Conservation (phyloP, 306 rosid species). For the Cucurbita maxima region DNA sequence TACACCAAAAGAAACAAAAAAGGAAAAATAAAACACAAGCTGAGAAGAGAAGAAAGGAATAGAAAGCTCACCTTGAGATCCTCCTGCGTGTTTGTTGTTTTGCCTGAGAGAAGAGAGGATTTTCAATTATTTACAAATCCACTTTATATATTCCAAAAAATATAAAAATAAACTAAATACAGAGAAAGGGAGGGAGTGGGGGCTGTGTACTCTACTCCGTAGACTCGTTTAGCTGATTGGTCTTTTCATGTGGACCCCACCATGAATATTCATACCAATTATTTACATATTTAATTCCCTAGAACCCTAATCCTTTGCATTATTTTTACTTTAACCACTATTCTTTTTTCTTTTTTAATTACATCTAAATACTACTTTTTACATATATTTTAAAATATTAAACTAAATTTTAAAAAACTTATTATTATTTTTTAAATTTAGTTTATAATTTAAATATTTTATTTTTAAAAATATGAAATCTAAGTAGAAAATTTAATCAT, state of each 20-base stretch:
- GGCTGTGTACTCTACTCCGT: not conserved
- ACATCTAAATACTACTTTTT: too few species aligned
- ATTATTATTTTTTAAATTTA: too few species aligned
- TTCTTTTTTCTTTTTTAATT: too few species aligned
- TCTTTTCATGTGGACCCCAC: not conserved
- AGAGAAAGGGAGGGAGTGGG: not conserved
- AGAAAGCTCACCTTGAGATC: conserved; percentile 7
- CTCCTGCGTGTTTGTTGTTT: conserved; percentile 9
- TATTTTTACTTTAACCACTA: too few species aligned
- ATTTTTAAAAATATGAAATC: too few species aligned
- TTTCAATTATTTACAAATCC: not conserved
- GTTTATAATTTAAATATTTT: too few species aligned
- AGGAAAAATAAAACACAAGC: not conserved
- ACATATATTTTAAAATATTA: too few species aligned
- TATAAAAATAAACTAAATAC: not conserved
- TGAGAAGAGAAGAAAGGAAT: not conserved
- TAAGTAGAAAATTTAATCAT: too few species aligned
- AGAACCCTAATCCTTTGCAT: too few species aligned
- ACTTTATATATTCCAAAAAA: not conserved
- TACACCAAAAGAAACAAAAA: not conserved
- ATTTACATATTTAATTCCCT: not conserved
- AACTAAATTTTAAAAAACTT: too few species aligned
- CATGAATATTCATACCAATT: not conserved
- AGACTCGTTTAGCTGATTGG: not conserved
- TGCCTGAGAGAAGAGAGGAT: conserved; percentile 6